Base-by-base conservation (phyloP, 768 basidiomycete species). In the Termitomyces sp. region DNA sequence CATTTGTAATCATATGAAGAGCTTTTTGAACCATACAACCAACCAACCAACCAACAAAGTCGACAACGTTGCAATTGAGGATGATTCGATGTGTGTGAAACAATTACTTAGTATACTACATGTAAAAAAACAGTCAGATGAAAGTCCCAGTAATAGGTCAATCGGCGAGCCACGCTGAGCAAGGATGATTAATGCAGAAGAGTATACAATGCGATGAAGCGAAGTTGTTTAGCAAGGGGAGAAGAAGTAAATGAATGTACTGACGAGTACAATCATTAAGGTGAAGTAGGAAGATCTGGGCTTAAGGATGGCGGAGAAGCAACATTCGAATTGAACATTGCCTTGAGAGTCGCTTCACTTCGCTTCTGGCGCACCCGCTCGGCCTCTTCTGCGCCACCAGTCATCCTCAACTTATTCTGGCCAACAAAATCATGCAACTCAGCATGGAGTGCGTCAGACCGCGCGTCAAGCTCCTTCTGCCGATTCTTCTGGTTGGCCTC, bases 401-500 rank as follows among this genome's bases (percentile, higher is more conserved):
- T 99, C 90, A 94, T 88, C 79, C 85, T 92, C 69, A 99, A 73
- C 75, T 89, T 94, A 79, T 90, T 90, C 59, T 86, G 84, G 4
- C 75, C 80, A 53, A 99, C 94, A 71, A 98, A 98, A 4, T 90
- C 92, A 46, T 74, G 71, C 63, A 99, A 68, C 76, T 98, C 96
- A 14, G 79, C 77, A 63, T 92, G 83, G 71, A 98, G 85, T 63
- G 92, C 93, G 69, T 97, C 93, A 44, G 87, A 81, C 57, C 83
- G 79, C 48, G 70, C 77, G 22, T 85, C 85, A 20, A 87, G 73
- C 69, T 94, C 90, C 72, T 82, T 85, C 73, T 92, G 82, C 53
- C 96, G 73, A 59, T 76, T 83, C 75, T 84, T 87, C 76, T 94
- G 87, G 65, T 82, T 96, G 61, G 87, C 88, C 65, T 88, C 94